phyloP scores from a whole-genome alignment of 768 basidiomycete species.

The Leccinum truebloodii region DNA sequence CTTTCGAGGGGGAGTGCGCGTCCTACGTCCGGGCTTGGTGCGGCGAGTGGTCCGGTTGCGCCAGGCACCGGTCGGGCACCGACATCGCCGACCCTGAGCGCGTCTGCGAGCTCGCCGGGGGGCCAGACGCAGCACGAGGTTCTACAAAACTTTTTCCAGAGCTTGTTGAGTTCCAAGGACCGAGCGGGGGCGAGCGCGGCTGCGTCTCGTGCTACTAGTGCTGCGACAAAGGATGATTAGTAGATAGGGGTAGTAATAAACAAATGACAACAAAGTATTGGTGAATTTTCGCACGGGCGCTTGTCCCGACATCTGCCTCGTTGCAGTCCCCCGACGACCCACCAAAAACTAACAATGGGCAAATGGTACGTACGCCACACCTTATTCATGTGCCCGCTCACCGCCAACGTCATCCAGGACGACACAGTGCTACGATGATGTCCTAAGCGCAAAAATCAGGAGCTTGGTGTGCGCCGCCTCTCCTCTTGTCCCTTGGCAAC shows the following conservation, averaged over 20 bases:
- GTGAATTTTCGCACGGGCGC: slow-evolving; percentile 24
- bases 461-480: slow-evolving; percentile 63
- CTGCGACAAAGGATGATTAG: neutral
- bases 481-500: neutral
- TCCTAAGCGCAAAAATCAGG: slow-evolving; percentile 74
- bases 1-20: slow-evolving; percentile 32
- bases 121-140: slow-evolving; percentile 82
- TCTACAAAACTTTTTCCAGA: slow-evolving; percentile 86
- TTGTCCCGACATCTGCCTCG: slow-evolving; percentile 28
- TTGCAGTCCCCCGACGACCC: slow-evolving; percentile 17
- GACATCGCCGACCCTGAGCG: slow-evolving; percentile 38
- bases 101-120: slow-evolving; percentile 45
- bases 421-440: slow-evolving; percentile 68
- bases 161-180: slow-evolving; percentile 70
- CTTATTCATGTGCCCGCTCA: slow-evolving; percentile 3
- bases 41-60: slow-evolving; percentile 38
- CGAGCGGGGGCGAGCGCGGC: slow-evolving; percentile 40
- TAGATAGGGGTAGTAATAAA: slow-evolving; percentile 11
- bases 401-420: slow-evolving; percentile 48
- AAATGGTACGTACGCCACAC: slow-evolving; percentile 68
- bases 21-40: slow-evolving; percentile 40
- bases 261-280: slow-evolving; percentile 16
- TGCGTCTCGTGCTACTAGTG: slow-evolving; percentile 24
- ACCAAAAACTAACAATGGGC: slow-evolving; percentile 50
- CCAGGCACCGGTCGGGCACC: slow-evolving; percentile 37